Percentiles rank a stretch among this genome's conserved stretches.
Evolutionary conservation across 2,329 filamentous ascomycete species (phyloP).

Genomic region (Cucurbitaria berberidis): DNA sequence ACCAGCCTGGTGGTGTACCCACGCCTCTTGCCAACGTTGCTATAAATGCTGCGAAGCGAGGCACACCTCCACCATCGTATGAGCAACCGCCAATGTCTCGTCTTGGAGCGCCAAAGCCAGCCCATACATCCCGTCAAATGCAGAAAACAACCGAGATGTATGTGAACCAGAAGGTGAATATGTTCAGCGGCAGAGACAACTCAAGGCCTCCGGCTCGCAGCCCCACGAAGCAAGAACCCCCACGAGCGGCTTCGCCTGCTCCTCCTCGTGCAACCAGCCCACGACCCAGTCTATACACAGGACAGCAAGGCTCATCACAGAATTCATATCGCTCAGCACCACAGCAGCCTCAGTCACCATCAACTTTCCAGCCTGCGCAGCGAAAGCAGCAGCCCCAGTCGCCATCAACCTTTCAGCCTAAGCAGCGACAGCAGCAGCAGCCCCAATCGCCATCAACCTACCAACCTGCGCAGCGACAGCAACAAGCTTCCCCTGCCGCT

Average conservation of each 20-base stretch:
- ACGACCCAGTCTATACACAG: constrained; percentile 59
- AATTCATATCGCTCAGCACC: constrained; percentile 17
- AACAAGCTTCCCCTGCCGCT: no score
- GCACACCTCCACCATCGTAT: constrained; percentile 87
- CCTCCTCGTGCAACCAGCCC: constrained; percentile 65
- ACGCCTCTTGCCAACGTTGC: constrained; percentile 54
- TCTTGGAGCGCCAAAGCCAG: constrained; percentile 86
- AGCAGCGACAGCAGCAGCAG: no score
- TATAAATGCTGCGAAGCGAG: constrained; percentile 65
- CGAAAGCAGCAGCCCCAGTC: constrained; percentile 19
- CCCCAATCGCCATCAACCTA: no score
- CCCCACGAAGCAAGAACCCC: constrained; percentile 51
- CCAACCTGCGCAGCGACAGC: no score
- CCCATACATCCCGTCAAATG: constrained; percentile 93
- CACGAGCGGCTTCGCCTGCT: constrained; percentile 68
- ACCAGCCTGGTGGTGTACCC: constrained; percentile 51
- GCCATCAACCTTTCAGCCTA: no score
- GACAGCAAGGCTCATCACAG: constrained; percentile 19
- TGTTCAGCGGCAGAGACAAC: constrained; percentile 64
- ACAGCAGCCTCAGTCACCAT: constrained; percentile 12
- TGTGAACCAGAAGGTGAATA: constrained; percentile 77
- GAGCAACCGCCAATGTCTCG: constrained; percentile 73
- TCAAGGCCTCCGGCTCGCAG: constrained; percentile 66
- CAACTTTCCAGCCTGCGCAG: constrained; percentile 10
- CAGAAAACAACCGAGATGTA: constrained; percentile 92